Evolutionary conservation across 1,139 yeast species (phyloP), one percentile per base, ranked within the genome.

Genomic region (Saccharomyces hybrid): DNA sequence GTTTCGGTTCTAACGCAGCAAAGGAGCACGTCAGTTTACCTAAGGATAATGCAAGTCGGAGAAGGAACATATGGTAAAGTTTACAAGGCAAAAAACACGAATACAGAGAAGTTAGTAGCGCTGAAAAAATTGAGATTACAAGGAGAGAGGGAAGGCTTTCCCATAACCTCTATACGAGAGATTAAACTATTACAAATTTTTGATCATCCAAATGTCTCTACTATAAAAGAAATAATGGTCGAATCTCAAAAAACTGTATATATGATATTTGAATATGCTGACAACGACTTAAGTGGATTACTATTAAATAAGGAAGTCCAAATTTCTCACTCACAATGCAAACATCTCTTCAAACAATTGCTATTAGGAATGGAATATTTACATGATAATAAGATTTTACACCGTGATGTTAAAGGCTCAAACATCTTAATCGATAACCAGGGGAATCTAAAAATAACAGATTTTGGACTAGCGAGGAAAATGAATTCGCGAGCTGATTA

Each of bases 351-450:
- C 68, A 75, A 76, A 58, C 98, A 93, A 65, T 73, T 91, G 59
- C 75, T 88, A 67, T 83, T 83, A 58, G 98, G 97, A 1, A 77
- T 93, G 59, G 78, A 83, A 54, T 93, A 90, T 69, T 74, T 93
- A 56, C 99, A 93, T 70, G 77, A 78, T 46, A 84, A 83, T 61
- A 78, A 88, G 53, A 85, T 93, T 14, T 80, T 93, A 51, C 99
- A 93, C 71, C 80, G 99, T 56, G 99, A 93, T 71, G 88, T 93
- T 60, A 93, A 93, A 72, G 97, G 96, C 1, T 89, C 97, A 2
- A 93, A 93, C 68, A 85, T 93, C 28, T 76, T 93, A 55, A 76
- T 93, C 57, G 85, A 87, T 66, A 79, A 77, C 53, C 71, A 76
- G 20, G 99, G 99, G 1, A 73, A 77, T 31, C 74, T 93, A 53